Percentiles rank a stretch among this genome's conserved stretches.
phyloP scores from a whole-genome alignment of 1,139 yeast species.

The Scheffersomyces insectosa region DNA sequence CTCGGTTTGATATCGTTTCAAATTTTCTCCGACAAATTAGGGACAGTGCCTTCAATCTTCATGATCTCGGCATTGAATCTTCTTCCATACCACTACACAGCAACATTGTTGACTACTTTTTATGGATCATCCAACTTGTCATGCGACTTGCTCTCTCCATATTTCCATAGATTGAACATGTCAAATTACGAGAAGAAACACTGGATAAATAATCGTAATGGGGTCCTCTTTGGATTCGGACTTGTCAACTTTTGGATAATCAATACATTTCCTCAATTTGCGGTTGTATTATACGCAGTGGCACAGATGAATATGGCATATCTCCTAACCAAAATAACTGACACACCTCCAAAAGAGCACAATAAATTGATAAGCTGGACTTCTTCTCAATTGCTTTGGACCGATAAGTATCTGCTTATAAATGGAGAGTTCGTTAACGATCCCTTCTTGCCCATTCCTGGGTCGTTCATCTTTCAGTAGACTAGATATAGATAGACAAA shows the following conservation, averaged over 20 bases:
- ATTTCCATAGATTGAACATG: constrained; percentile 51
- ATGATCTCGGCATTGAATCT: constrained; percentile 31
- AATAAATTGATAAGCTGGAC: constrained; percentile 31
- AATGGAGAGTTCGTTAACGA: constrained; percentile 19
- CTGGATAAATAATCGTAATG: constrained; percentile 59
- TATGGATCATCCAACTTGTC: constrained; percentile 49
- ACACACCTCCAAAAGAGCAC: constrained; percentile 43
- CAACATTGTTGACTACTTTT: constrained; percentile 41
- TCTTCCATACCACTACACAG: constrained; percentile 33
- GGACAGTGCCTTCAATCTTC: constrained; percentile 43
- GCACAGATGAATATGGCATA: constrained; percentile 59
- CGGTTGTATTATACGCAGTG: constrained; percentile 52
- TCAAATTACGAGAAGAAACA: constrained; percentile 42
- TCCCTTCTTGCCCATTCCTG: constrained; percentile 20
- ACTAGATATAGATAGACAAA: not conserved
- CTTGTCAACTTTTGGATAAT: constrained; percentile 48
- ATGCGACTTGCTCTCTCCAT: constrained; percentile 52
- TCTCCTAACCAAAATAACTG: constrained; percentile 54
- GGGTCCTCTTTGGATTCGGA: constrained; percentile 60
- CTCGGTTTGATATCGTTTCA: constrained; percentile 46
- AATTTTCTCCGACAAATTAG: constrained; percentile 46
- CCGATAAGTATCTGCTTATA: constrained; percentile 13
- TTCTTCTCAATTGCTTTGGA: constrained; percentile 35
- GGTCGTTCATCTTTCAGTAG: constrained; percentile 14
- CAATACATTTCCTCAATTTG: constrained; percentile 42